Evolutionary conservation across 495 filamentous ascomycete species (phyloP).

Genomic region (Penicillium odoratum): DNA sequence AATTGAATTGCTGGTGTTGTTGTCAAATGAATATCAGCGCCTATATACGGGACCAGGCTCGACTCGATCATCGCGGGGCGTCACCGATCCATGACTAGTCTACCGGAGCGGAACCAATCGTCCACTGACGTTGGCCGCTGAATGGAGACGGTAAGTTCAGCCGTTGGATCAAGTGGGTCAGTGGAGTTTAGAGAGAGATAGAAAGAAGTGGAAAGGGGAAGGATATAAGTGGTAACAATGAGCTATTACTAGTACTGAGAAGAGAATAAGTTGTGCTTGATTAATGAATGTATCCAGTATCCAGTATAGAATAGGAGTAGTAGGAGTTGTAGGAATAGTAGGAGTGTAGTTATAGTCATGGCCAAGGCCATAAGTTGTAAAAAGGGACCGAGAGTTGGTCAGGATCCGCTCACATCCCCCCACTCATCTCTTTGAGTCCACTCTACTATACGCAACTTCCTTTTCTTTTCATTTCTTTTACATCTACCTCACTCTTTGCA

Average conservation of each 20-base stretch:
- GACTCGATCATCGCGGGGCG: slow-evolving; percentile 35
- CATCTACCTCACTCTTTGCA: background rate
- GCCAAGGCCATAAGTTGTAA: background rate
- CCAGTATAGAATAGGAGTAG: background rate
- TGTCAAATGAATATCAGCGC: background rate
- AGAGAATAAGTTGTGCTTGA: too few species aligned
- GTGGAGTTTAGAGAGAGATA: slow-evolving; percentile 13
- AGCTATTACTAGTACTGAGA: too few species aligned
- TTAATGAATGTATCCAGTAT: too few species aligned
- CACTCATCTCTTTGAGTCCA: slow-evolving; percentile 1
- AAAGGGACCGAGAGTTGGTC: background rate
- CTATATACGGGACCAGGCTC: slow-evolving; percentile 13
- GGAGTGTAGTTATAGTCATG: background rate
- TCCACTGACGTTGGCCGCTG: slow-evolving; percentile 17
- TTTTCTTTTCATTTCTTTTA: background rate
- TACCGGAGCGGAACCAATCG: slow-evolving; percentile 23
- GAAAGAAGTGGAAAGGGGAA: background rate
- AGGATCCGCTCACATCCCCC: background rate
- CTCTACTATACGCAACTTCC: background rate
- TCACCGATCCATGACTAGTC: slow-evolving; percentile 33
- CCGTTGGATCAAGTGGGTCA: slow-evolving; percentile 32
- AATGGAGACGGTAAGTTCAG: slow-evolving; percentile 26
- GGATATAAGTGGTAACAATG: too few species aligned
- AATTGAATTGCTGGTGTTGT: background rate
- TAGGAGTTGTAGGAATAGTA: background rate